These are phyloP conservation scores for Neltuma alba DNA, from an alignment of 306 rosid species.

Conservation along the genomic window DNA sequence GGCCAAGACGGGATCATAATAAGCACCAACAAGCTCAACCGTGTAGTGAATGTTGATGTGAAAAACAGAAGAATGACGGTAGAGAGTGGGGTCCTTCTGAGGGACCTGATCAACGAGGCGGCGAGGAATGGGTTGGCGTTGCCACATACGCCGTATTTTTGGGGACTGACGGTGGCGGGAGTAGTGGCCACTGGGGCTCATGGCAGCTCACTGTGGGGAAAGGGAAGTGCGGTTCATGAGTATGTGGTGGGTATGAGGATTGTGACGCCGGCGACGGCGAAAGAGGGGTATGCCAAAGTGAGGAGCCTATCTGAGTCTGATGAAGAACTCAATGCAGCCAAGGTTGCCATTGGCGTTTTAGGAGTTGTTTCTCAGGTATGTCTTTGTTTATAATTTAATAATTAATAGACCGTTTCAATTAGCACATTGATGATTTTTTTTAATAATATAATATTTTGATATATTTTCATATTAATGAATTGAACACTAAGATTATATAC, in stretches of 20 bases:
- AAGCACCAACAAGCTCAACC: constrained; percentile 69
- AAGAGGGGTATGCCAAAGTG: constrained; percentile 63
- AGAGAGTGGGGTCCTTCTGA: constrained; percentile 70
- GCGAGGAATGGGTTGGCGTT: constrained; percentile 60
- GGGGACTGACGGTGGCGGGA: constrained; percentile 84
- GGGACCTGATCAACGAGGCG: constrained; percentile 58
- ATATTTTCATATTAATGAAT: too few relatives aligned
- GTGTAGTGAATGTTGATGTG: constrained; percentile 46
- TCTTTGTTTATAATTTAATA: too few relatives aligned
- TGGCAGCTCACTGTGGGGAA: constrained; percentile 81
- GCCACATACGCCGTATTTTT: constrained; percentile 79
- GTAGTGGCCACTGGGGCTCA: constrained; percentile 84
- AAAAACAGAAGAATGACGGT: constrained; percentile 49
- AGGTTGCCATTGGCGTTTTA: constrained; percentile 79
- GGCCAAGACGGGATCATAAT: constrained; percentile 62
- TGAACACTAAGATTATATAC: too few relatives aligned
- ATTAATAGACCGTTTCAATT: too few relatives aligned
- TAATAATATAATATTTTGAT: too few relatives aligned
- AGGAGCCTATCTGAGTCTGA: constrained; percentile 43
- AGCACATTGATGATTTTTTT: too few relatives aligned
- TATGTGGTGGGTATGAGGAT: constrained; percentile 53
- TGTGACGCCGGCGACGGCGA: constrained; percentile 52
- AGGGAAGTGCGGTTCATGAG: constrained; percentile 84
- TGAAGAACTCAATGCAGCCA: constrained; percentile 65
- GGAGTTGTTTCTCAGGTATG: constrained; percentile 87